Base-by-base conservation (phyloP, 129 eudicot genomes). In the Tagetes erecta region DNA sequence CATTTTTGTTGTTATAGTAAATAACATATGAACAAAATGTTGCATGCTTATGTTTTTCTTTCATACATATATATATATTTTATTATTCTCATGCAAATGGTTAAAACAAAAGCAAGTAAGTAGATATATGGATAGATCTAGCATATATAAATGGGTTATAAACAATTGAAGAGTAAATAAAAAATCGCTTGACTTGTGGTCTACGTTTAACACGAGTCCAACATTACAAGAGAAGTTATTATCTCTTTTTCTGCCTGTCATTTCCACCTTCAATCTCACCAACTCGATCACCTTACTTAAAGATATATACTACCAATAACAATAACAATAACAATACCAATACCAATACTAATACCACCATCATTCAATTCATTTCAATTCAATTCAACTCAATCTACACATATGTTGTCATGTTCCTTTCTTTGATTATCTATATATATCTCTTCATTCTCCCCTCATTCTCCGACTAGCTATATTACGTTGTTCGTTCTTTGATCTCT, bases 141-240 rank as follows among this genome's bases (percentile, higher is more conserved):
- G 13, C 1, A 64, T 37, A 13, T 1, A 64, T 47, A 64, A 13
- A 0, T 1, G 10, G 10, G 36, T 33, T 47, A 77, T 27, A 45
- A 52, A 63, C 65, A 46, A 68, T 20, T 20, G 27, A 20, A 20
- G 27, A 20, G 27, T 20, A 20, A 57, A 69, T 56, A 45, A 71
- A 31, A 64, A 72, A 8, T 72, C 59, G 83, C 78, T 79, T 79
- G 83, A 65, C 83, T 79, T 79, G 83, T 72, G 78, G 83, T 72
- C 68, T 79, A 79, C 64, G 78, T 72, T 52, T 60, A 60, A 72
- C 64, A 66, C 42, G 74, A 79, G 64, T 79, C 83, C 41, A 64
- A 73, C 50, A 79, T 79, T 79, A 79, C 68, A 79, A 79, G 78
- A 79, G 74, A 79, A 65, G 83, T 79, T 79, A 79, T 33, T 11